Evolutionary conservation across 495 filamentous ascomycete genomes (phyloP).

Genomic region (Pyrenopolyporus hunteri): DNA sequence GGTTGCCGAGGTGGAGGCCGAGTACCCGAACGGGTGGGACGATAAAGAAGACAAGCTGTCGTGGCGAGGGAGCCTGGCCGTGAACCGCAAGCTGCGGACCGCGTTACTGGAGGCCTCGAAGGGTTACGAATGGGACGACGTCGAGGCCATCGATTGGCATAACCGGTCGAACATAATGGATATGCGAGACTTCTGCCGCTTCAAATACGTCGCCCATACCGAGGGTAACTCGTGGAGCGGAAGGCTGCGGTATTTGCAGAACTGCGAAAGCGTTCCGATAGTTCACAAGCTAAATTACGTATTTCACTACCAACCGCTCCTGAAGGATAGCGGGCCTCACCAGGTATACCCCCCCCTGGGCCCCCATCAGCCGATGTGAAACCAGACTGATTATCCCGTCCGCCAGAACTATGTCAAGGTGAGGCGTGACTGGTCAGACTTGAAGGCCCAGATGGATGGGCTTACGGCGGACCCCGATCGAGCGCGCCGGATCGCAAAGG

Average conservation of each 20-base stretch:
- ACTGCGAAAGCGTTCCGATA: slow-evolving; percentile 54
- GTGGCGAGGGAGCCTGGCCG: slow-evolving; percentile 61
- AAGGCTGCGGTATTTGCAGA: slow-evolving; percentile 57
- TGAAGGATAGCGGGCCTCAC: slow-evolving; percentile 54
- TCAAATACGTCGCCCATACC: slow-evolving; percentile 61
- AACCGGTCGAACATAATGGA: slow-evolving; percentile 47
- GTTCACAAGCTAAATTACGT: slow-evolving; percentile 55
- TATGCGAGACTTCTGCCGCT: slow-evolving; percentile 55
- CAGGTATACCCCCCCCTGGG: slow-evolving; percentile 39
- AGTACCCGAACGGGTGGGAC: slow-evolving; percentile 40
- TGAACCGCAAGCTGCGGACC: slow-evolving; percentile 43
- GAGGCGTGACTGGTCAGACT: slow-evolving; percentile 54
- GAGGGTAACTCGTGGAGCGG: slow-evolving; percentile 65
- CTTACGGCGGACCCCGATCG: slow-evolving; percentile 48
- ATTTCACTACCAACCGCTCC: slow-evolving; percentile 50
- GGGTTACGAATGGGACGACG: slow-evolving; percentile 54
- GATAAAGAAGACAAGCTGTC: slow-evolving; percentile 64
- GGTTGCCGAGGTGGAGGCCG: slow-evolving; percentile 40
- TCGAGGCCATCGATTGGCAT: slow-evolving; percentile 52
- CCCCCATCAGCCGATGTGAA: background rate
- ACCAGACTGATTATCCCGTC: background rate
- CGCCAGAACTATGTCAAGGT: slow-evolving; percentile 61
- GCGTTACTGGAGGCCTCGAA: slow-evolving; percentile 48
- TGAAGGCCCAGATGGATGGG: slow-evolving; percentile 52
- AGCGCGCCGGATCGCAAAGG: slow-evolving; percentile 58